Base-by-base conservation (phyloP, 768 basidiomycete species). In the Auricularia cornea region DNA sequence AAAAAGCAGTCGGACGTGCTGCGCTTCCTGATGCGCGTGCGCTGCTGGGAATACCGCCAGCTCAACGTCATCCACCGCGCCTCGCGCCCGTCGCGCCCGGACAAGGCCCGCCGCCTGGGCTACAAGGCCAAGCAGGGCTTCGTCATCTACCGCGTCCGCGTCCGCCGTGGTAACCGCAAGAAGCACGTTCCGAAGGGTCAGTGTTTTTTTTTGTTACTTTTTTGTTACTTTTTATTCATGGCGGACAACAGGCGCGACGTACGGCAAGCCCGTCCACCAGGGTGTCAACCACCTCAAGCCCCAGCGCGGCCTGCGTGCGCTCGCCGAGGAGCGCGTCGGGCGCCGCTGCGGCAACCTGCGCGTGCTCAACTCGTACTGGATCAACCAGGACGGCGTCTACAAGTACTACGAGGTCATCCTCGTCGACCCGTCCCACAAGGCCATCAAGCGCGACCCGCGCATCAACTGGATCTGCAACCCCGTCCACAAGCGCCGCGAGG, bases 111-210 rank as follows among this genome's bases (percentile, higher is more conserved):
- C 75, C 89, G 95, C 68, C 82, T 99, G 66, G 97, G 97, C 59
- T 99, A 98, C 88, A 99, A 98, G 83, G 94, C 97, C 76, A 99
- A 99, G 85, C 97, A 99, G 79, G 97, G 97, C 71, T 99, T 94
- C 75, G 89, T 98, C 68, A 78, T 99, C 80, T 99, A 99, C 82
- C 92, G 97, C 72, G 81, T 99, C 71, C 92, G 97, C 69, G 96
- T 99, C 68, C 88, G 97, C 71, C 86, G 95, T 67, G 97, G 97
- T 75, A 98, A 98, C 85, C 88, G 97, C 80, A 99, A 99, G 83
- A 97, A 94, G 84, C 94, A 90, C 66, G 96, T 90, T 65, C 90
- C 90, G 71, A 99, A 99, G 84, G 97, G 96, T 94, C 63, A 60
- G 80, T 73, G 33, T 14, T 28, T n/a, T 10, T 38, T 38, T 1